Conservation (phyloP, 768 basidiomycete species). For the Kwoniella dejecticola region DNA sequence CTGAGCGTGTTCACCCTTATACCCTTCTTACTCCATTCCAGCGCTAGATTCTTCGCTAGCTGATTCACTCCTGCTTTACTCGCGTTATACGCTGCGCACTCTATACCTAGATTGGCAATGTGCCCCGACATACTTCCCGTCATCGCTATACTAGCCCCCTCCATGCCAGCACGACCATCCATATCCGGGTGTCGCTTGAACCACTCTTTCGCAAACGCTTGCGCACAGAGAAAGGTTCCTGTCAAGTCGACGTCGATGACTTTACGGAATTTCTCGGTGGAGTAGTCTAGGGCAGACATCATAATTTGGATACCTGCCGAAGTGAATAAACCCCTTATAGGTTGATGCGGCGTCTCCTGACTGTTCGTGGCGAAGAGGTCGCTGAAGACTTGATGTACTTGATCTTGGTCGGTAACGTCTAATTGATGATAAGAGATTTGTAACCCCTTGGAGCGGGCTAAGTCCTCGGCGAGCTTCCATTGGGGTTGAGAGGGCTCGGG, state of each 20-base stretch:
- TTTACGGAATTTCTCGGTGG: slow-evolving; percentile 27
- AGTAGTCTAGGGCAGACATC: slow-evolving; percentile 29
- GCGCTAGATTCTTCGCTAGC: slow-evolving; percentile 51
- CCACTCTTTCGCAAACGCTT: slow-evolving; percentile 28
- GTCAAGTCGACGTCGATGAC: slow-evolving; percentile 38
- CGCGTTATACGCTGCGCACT: slow-evolving; percentile 44
- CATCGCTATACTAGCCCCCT: slow-evolving; percentile 41
- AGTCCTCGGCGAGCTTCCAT: slow-evolving; percentile 27
- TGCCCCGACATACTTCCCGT: slow-evolving; percentile 43
- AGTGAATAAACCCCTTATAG: slow-evolving; percentile 22
- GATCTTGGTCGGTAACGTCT: slow-evolving; percentile 22
- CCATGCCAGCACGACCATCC: slow-evolving; percentile 16
- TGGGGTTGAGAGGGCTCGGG: slow-evolving; percentile 32
- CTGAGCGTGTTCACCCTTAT: slow-evolving; percentile 40
- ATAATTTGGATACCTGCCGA: slow-evolving; percentile 31
- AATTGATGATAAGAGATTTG: slow-evolving; percentile 16
- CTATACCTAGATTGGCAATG: slow-evolving; percentile 37
- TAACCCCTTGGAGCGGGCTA: slow-evolving; percentile 4
- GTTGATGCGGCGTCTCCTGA: slow-evolving; percentile 5
- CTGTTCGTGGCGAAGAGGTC: slow-evolving; percentile 6
- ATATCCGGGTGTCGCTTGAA: slow-evolving; percentile 8
- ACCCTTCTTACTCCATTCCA: slow-evolving; percentile 50
- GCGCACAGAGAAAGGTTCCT: slow-evolving; percentile 27
- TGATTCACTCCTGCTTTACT: slow-evolving; percentile 51
- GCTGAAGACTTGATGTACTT: slow-evolving; percentile 12